These are phyloP conservation scores for Boletellus ananas DNA, from an alignment of 768 basidiomycete genomes.

Conservation along the genomic window DNA sequence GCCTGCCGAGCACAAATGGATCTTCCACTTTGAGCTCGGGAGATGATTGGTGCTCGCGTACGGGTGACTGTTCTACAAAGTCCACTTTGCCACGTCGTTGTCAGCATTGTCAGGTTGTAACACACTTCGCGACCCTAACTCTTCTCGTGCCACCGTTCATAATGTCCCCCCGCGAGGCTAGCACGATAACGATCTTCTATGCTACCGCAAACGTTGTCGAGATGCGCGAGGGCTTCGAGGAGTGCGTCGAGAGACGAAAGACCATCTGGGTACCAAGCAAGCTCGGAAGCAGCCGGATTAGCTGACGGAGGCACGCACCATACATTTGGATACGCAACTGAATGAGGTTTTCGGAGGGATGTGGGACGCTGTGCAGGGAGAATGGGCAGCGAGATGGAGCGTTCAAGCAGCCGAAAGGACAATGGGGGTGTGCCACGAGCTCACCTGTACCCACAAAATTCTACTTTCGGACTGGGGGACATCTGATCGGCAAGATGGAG, in stretches of 20 bases:
- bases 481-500: not conserved
- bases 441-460: conserved; percentile 97
- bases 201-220: conserved; percentile 71
- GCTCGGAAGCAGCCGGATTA: not conserved
- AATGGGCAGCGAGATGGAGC: not conserved
- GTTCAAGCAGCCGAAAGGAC: conserved; percentile 2
- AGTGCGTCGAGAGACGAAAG: conserved; percentile 84
- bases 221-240: conserved; percentile 67
- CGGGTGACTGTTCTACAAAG: not conserved
- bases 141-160: conserved; percentile 68
- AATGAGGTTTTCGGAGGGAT: conserved; percentile 96
- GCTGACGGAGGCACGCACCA: conserved; percentile 52
- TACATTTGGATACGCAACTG: conserved; percentile 99
- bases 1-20: conserved; percentile 27
- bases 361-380: conserved; percentile 47
- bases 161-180: conserved; percentile 52
- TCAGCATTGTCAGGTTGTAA: not conserved
- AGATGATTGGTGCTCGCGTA: not conserved
- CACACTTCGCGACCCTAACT: conserved; percentile 33
- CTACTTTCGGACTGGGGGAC: conserved; percentile 82
- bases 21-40: conserved; percentile 18
- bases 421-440: conserved; percentile 21
- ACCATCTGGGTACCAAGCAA: conserved; percentile 52
- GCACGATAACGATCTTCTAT: conserved; percentile 65
- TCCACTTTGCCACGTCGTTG: not conserved